Evolutionary conservation across 371 early-diverging fungal genomes (phyloP), one percentile per base, ranked within the genome.

Genomic region (Zychaea mexicana): DNA sequence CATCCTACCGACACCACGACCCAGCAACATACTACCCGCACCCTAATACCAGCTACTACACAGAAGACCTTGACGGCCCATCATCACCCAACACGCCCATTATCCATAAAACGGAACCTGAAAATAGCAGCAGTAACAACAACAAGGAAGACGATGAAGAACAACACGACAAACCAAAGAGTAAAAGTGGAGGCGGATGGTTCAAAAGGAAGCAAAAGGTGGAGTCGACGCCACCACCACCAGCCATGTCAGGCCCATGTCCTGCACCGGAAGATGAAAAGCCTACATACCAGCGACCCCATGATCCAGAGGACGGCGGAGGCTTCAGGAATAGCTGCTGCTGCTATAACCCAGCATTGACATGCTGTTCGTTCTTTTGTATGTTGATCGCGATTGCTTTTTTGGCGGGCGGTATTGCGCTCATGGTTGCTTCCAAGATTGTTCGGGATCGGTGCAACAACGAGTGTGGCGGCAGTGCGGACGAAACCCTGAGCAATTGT

Each of bases 331-430:
- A 42, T 42, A 39, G 19, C 28, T 58, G 58, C 49, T 67, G 67
- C 31, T 67, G 65, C 53, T 71, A 65, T 30, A 65, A 65, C 30
- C 68, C 72, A 17, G 72, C 64, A 0, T 49, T 68, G 49, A 68
- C 72, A 7, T 72, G 72, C 52, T 72, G 72, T 32, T 68, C 68
- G 15, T 63, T 64, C 19, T 72, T 72, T 49, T 67, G 72, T 21
- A 65, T 72, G 65, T 58, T 72, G 13, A 59, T 72, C n/a, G 47
- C 62, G 2, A 9, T 68, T 2, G 71, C 58, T 0, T 67, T 68
- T 57, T 22, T 68, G 26, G 69, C 70, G 15, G 69, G 61, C 22
- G 69, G 70, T 21, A 62, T 69, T 52, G 74, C 70, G 8, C 39
- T 73, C 33, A 70, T 68, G 54, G 52, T 68, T 22, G 63, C 70